Conservation (phyloP, 345 rosid genomes). For the Chamaenerion angustifolium region DNA sequence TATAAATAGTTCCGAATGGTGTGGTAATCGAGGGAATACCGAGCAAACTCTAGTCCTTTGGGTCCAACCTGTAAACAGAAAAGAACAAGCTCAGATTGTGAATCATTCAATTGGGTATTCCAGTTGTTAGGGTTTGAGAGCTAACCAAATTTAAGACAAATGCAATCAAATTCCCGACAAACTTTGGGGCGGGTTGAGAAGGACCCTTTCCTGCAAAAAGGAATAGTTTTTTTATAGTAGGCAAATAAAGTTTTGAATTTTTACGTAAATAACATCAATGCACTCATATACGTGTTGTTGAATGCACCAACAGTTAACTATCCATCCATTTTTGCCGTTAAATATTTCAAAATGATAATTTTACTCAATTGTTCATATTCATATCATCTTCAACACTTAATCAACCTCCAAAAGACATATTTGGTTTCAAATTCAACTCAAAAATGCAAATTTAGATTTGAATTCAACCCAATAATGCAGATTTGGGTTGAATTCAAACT, state of each 20-base stretch:
- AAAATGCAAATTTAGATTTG: too few species aligned
- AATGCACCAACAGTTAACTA: too few species aligned
- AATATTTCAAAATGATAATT: too few species aligned
- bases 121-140: background rate
- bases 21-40: constrained; percentile 90
- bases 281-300: too few species aligned
- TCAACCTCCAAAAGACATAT: too few species aligned
- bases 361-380: too few species aligned
- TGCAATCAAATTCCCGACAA: constrained; percentile 73
- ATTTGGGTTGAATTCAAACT: too few species aligned
- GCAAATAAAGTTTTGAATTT: background rate
- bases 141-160: constrained; percentile 62
- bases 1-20: constrained; percentile 84
- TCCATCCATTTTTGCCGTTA: too few species aligned
- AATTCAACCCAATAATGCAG: too few species aligned
- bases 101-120: constrained; percentile 1
- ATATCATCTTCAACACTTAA: too few species aligned
- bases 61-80: constrained; percentile 61
- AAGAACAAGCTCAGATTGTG: background rate
- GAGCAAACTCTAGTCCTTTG: constrained; percentile 91
- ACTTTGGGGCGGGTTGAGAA: constrained; percentile 71
- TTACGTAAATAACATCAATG: too few species aligned
- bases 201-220: constrained; percentile 65
- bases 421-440: too few species aligned
- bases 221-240: background rate